Evolutionary conservation across 768 basidiomycete species (phyloP), one percentile per base, ranked within the genome.

Genomic region (Termitomyces sp.): DNA sequence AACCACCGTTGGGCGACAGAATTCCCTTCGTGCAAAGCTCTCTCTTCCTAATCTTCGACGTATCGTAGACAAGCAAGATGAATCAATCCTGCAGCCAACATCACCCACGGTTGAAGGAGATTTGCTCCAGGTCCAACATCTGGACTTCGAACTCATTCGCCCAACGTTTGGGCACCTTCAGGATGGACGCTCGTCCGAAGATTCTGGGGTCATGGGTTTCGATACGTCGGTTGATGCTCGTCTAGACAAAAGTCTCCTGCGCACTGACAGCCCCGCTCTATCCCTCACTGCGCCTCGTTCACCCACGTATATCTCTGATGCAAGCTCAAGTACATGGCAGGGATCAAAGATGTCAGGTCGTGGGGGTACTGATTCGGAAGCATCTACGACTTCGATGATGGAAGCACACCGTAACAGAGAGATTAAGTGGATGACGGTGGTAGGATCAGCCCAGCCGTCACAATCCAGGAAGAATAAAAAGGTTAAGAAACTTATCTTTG

Each of bases 381-480:
- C 74, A 0, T 75, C 76, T n/a, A 63, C 73, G 0, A 77, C 77
- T 50, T 68, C 74, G 1, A 74, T 75, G 12, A 77, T 82, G 65
- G 81, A 83, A 45, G 88, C 88, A 0, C 89, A 94, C 67, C 81
- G 92, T 2, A 81, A 86, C 52, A 82, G 88, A 20, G 93, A 95
- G 69, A 70, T 78, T 41, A 87, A 84, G 61, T 95, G 93, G 93
- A 82, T 93, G 73, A 68, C 81, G 0, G 66, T 84, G 8, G 79
- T 93, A 68, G 75, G 83, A 0, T 69, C 82, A 0, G 77, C 81
- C 0, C 76, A 83, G 0, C 74, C 91, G 0, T 71, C 84, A 2
- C 84, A 88, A 63, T 82, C 88, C 1, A 78, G 84, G 52, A 93
- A 89, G 76, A 88, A 74, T 69, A 93, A 93, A 72, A 94, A 93